Conservation (phyloP, 805 yeast genomes). For the Candida suzukii region DNA sequence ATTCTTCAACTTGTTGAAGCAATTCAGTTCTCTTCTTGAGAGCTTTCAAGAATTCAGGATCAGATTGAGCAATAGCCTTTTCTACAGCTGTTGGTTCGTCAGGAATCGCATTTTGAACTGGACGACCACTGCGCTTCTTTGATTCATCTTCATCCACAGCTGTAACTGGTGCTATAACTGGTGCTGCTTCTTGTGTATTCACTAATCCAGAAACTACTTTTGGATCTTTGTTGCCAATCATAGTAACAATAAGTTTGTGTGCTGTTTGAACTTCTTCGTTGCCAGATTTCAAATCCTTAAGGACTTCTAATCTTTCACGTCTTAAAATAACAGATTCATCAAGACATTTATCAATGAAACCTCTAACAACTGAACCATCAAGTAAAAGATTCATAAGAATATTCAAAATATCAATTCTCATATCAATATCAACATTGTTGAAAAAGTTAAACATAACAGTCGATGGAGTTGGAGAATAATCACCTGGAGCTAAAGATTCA, state of each 20-base stretch:
- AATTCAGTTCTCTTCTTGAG: slow-evolving; percentile 38
- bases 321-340: slow-evolving; percentile 57
- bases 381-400: slow-evolving; percentile 59
- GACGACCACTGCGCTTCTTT: slow-evolving; percentile 19
- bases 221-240: slow-evolving; percentile 21
- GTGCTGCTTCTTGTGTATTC: background rate
- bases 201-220: slow-evolving; percentile 13
- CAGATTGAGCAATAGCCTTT: slow-evolving; percentile 30
- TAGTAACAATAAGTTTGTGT: slow-evolving; percentile 32
- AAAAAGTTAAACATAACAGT: slow-evolving; percentile 51
- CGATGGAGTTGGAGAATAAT: slow-evolving; percentile 38
- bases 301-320: slow-evolving; percentile 57
- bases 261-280: slow-evolving; percentile 44
- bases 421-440: slow-evolving; percentile 38
- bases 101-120: slow-evolving; percentile 18
- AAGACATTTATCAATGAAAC: slow-evolving; percentile 58
- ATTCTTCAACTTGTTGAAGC: slow-evolving; percentile 34
- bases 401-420: slow-evolving; percentile 50
- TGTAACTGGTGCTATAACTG: slow-evolving; percentile 16
- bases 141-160: slow-evolving; percentile 15
- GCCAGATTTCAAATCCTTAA: slow-evolving; percentile 49
- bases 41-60: slow-evolving; percentile 35
- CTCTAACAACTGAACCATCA: slow-evolving; percentile 51
- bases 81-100: slow-evolving; percentile 27
- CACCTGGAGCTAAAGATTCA: slow-evolving; percentile 50